phyloP scores from a whole-genome alignment of 192 early-diverging fungal species.

The Linnemannia hyalina region DNA sequence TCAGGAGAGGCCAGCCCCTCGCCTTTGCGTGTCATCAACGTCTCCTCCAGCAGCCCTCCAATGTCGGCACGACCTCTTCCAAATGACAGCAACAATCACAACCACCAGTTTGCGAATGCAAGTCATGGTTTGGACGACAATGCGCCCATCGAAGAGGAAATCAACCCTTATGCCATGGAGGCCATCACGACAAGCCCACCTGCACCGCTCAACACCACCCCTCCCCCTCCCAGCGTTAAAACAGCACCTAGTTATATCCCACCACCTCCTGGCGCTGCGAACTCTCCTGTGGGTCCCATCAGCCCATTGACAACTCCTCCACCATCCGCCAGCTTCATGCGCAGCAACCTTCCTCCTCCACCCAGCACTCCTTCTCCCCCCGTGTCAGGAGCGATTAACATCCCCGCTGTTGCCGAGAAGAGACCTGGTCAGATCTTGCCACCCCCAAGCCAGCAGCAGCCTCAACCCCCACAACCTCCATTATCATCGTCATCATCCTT shows the following conservation, averaged over 20 bases:
- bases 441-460: not conserved
- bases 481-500: not conserved
- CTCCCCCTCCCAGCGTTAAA: not conserved
- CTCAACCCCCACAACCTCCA: slow-evolving; percentile 11
- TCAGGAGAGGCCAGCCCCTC: slow-evolving; percentile 18
- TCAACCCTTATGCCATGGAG: slow-evolving; percentile 44
- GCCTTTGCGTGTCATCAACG: slow-evolving; percentile 45
- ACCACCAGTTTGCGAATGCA: slow-evolving; percentile 6
- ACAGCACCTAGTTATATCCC: slow-evolving; percentile 16
- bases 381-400: slow-evolving; percentile 14
- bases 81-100: not conserved
- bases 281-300: not conserved
- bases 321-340: not conserved
- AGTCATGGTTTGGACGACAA: not conserved
- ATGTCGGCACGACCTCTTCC: slow-evolving; percentile 7
- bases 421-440: not conserved
- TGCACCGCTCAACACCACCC: not conserved
- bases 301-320: not conserved
- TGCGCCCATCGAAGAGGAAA: not conserved
- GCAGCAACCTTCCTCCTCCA: slow-evolving; percentile 32
- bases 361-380: slow-evolving; percentile 16
- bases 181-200: slow-evolving; percentile 9
- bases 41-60: slow-evolving; percentile 31
- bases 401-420: slow-evolving; percentile 13
- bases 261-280: slow-evolving; percentile 12